Conservation (phyloP, 179 eudicot genomes). For the Vitellaria paradoxa region DNA sequence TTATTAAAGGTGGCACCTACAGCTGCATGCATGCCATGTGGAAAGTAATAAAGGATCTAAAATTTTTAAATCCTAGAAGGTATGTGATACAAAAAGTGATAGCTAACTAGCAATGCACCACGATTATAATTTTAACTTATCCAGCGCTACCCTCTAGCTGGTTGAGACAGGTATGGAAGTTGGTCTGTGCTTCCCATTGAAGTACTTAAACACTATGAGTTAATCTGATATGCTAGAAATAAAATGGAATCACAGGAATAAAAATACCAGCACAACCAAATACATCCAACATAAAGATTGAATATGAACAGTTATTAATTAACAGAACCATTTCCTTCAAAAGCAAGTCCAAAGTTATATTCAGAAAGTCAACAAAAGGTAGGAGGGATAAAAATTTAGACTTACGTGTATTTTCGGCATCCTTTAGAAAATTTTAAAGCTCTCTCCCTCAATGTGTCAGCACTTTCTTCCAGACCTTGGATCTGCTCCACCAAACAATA, state of each 20-base stretch:
- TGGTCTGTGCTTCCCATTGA: no score
- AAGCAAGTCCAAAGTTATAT: background rate
- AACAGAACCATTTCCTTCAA: background rate
- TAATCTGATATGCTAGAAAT: background rate
- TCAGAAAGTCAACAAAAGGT: background rate
- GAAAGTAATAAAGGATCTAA: no score
- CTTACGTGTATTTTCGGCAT: conserved; percentile 93
- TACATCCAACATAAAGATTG: background rate
- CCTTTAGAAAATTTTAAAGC: conserved; percentile 78
- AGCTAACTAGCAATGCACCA: no score
- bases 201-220: background rate
- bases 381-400: conserved; percentile 7
- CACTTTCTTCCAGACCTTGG: conserved; percentile 74
- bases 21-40: no score
- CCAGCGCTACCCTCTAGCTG: no score
- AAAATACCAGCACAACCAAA: background rate
- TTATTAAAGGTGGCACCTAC: no score
- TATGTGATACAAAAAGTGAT: no score
- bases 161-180: no score
- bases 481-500: conserved; percentile 38
- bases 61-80: no score
- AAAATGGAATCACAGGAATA: background rate
- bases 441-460: conserved; percentile 74
- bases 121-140: no score
- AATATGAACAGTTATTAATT: background rate